phyloP scores from a whole-genome alignment of 352 stramenopile species.

The Globisporangium irregulare region DNA sequence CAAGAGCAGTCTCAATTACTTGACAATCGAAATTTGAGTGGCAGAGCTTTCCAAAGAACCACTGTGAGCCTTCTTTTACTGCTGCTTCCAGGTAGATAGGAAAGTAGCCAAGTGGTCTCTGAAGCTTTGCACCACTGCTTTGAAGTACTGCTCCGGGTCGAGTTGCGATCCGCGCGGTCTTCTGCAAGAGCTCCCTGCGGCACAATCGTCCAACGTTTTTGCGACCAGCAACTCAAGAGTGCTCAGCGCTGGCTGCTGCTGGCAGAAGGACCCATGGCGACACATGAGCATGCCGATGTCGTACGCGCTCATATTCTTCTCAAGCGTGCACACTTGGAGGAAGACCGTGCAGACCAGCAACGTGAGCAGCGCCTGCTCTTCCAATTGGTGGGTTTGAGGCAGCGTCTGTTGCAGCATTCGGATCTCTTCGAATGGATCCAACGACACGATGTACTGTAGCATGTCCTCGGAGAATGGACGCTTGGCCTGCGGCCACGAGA shows the following conservation, averaged over 20 bases:
- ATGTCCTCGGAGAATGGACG: slow-evolving; percentile 33
- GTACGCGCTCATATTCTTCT: slow-evolving; percentile 40
- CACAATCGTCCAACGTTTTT: slow-evolving; percentile 13
- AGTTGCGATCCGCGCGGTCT: neutral
- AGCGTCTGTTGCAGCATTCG: slow-evolving; percentile 29
- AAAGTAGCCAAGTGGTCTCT: slow-evolving; percentile 1
- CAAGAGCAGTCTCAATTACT: neutral
- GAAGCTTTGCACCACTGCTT: slow-evolving; percentile 8
- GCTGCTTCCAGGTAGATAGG: neutral
- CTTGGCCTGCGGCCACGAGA: slow-evolving; percentile 65
- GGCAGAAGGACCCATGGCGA: slow-evolving; percentile 25
- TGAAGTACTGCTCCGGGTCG: slow-evolving; percentile 6
- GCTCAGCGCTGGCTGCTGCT: slow-evolving; percentile 31
- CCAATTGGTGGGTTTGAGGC: slow-evolving; percentile 24
- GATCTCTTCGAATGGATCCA: slow-evolving; percentile 36
- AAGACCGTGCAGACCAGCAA: slow-evolving; percentile 47
- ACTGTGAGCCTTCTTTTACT: neutral
- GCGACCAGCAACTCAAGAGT: slow-evolving; percentile 38
- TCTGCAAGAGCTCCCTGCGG: neutral
- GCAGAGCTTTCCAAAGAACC: neutral
- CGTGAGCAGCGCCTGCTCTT: slow-evolving; percentile 42
- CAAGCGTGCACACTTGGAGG: slow-evolving; percentile 47
- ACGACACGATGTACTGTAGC: slow-evolving; percentile 32
- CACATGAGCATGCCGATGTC: slow-evolving; percentile 63
- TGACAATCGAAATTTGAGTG: neutral